Evolutionary conservation across 371 early-diverging fungal genomes (phyloP).

Genomic region (Rhizopus stolonifer): DNA sequence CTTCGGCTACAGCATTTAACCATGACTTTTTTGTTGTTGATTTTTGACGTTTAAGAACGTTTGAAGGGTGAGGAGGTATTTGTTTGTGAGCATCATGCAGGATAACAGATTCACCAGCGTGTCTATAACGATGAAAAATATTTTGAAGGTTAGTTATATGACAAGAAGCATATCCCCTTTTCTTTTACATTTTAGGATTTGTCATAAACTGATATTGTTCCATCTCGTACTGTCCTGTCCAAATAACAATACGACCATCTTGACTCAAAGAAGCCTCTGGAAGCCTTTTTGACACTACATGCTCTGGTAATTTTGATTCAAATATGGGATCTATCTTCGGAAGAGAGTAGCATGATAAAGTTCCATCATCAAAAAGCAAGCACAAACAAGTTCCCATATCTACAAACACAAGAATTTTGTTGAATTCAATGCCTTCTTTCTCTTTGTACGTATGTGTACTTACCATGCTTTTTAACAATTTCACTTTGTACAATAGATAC

Average conservation of each 20-base stretch:
- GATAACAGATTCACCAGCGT: constrained; percentile 37
- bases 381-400: constrained; percentile 23
- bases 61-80: constrained; percentile 47
- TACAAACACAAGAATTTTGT: constrained; percentile 1
- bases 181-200: constrained; percentile 41
- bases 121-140: constrained; percentile 11
- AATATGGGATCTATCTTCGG: constrained; percentile 28
- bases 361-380: constrained; percentile 27
- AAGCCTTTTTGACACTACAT: constrained; percentile 8
- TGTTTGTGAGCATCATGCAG: constrained; percentile 36
- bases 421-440: not conserved
- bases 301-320: constrained; percentile 11
- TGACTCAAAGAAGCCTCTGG: constrained; percentile 33
- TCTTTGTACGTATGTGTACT: not conserved
- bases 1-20: constrained; percentile 48
- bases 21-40: constrained; percentile 37
- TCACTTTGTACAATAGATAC: constrained; percentile 22
- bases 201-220: constrained; percentile 38
- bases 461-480: constrained; percentile 24
- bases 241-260: constrained; percentile 53
- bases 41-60: constrained; percentile 13
- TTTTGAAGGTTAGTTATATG: constrained; percentile 13
- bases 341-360: constrained; percentile 24
- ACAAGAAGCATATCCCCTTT: too few relatives aligned
- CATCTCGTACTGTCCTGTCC: constrained; percentile 46